Percentiles rank a stretch among this genome's conserved stretches.
These are phyloP conservation scores for Pythium brachiatum DNA, from an alignment of 352 stramenopile genomes.

Conservation along the genomic window DNA sequence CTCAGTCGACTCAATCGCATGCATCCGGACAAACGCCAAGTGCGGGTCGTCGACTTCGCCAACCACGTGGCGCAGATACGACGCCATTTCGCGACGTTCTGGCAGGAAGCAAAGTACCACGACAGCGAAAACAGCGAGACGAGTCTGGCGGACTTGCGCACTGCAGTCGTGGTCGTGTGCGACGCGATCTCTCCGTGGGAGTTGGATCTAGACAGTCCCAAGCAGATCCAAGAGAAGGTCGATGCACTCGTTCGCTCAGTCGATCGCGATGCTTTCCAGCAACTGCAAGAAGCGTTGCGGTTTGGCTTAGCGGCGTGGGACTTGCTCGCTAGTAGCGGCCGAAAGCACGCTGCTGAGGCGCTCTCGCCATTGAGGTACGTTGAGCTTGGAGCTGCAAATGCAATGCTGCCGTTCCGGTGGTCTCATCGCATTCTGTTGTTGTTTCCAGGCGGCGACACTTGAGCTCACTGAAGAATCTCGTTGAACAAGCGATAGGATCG, in stretches of 20 bases:
- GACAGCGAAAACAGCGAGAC: not conserved
- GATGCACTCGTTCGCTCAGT: not conserved
- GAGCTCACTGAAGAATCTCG: not conserved
- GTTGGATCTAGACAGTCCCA: not conserved
- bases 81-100: conserved; percentile 30
- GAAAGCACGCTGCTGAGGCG: not conserved
- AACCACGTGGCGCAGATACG: conserved; percentile 74
- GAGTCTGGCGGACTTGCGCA: conserved; percentile 8
- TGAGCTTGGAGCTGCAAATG: not conserved
- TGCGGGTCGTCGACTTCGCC: conserved; percentile 66
- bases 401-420: not conserved
- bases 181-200: not conserved
- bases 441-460: conserved; percentile 3
- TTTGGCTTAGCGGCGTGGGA: not conserved
- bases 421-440: not conserved
- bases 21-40: conserved; percentile 47
- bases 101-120: conserved; percentile 8
- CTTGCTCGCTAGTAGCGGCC: not conserved
- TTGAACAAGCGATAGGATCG: conserved; percentile 2
- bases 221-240: not conserved
- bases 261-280: conserved; percentile 24
- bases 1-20: conserved; percentile 78
- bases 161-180: not conserved
- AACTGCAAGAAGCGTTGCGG: conserved; percentile 13
- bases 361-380: not conserved